Evolutionary conservation across 441 rosid genomes (phyloP), one percentile per base, ranked within the genome.

Genomic region (Mallotus japonicus): DNA sequence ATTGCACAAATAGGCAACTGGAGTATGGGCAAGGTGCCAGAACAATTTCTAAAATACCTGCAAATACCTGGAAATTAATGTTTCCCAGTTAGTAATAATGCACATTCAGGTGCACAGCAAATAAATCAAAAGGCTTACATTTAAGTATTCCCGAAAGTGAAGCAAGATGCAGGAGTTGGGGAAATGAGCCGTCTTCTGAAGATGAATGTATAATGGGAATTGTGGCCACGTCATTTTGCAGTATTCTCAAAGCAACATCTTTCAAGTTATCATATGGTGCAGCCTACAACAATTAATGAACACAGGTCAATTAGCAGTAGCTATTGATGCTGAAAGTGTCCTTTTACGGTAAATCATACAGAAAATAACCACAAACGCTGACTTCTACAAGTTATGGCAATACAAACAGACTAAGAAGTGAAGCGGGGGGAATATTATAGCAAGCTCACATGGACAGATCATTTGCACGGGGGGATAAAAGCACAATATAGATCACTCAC

Each of bases 121-220:
- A 62, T 55, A 15, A 68, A 77, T 53, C 47, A 75, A 77, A 78
- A 78, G 17, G 42, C 87, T 81, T 83, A 88, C 92, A 86, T 80
- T 81, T 81, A 65, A 88, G 79, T 69, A 88, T 84, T 81, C 85
- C 92, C 70, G 85, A 83, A 60, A 88, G 88, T 19, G 92, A 85
- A 76, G 90, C 87, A 75, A 86, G 84, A 75, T 88, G 89, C 37
- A 88, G 73, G 72, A 88, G 85, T 84, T 86, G 92, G 16, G 92
- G 89, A 72, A 82, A 82, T 72, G 90, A 85, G 67, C 87, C 90
- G 66, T 86, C 90, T 77, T 84, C 87, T 55, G 88, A 81, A 63
- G 83, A 71, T 44, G 92, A 86, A 81, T 88, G 79, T 67, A 88
- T 80, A 56, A 88, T 74, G n/a, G 92, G 92, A 72, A 86, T 83